Percentiles rank a stretch among this genome's conserved stretches.
These are phyloP conservation scores for Infundibulicybe gibba DNA, from an alignment of 768 basidiomycete species.

Conservation along the genomic window DNA sequence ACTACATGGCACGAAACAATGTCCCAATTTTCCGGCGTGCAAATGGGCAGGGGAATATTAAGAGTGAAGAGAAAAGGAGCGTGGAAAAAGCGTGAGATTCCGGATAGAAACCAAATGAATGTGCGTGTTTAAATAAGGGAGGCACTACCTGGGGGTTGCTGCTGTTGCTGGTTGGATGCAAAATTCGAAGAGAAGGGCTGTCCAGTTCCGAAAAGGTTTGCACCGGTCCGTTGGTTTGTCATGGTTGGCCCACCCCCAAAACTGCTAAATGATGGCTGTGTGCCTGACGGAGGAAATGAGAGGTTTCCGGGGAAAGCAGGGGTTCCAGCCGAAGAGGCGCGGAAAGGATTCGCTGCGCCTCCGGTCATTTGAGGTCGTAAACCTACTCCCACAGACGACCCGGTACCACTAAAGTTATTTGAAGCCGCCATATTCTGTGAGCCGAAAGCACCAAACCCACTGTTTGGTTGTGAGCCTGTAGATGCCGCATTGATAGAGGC, in stretches of 20 bases:
- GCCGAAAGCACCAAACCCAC: conserved; percentile 22
- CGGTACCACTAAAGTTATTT: conserved; percentile 29
- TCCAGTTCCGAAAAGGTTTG: conserved; percentile 8
- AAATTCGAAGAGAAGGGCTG: conserved; percentile 19
- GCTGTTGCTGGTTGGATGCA: conserved; percentile 17
- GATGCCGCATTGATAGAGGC: conserved; percentile 11
- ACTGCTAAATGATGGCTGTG: too few species aligned
- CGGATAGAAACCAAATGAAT: conserved; percentile 6
- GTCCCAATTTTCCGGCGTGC: too few species aligned
- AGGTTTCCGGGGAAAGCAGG: background rate
- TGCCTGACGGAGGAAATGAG: conserved; percentile 3
- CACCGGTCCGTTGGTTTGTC: conserved; percentile 3
- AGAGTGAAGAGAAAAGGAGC: too few species aligned
- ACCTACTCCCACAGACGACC: conserved; percentile 41
- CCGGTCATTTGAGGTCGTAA: conserved; percentile 65
- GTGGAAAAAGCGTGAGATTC: too few species aligned
- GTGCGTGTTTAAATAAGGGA: conserved; percentile 42
- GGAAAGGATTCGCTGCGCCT: conserved; percentile 60
- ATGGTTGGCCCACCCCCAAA: too few species aligned
- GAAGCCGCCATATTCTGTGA: conserved; percentile 38
- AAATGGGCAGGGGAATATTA: too few species aligned
- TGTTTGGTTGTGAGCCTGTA: conserved; percentile 14
- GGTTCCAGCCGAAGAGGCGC: conserved; percentile 27
- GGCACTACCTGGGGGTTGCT: conserved; percentile 39
- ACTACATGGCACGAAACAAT: too few species aligned